phyloP scores from a whole-genome alignment of 1,284 basidiomycete genomes.

The Phaffia rhodozyma region DNA sequence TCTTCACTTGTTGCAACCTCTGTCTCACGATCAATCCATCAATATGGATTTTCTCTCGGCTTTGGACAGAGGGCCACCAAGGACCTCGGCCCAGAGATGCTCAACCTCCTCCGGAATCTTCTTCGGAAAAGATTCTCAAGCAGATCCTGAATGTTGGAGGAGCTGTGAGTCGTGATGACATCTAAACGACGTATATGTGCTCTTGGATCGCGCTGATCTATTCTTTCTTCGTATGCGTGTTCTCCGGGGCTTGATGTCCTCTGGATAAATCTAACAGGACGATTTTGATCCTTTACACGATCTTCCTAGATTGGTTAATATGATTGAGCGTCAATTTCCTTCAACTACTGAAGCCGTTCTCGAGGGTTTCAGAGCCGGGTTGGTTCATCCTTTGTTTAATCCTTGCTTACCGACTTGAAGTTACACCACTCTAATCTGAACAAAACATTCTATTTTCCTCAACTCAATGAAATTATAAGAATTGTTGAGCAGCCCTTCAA shows the following conservation, averaged over 20 bases:
- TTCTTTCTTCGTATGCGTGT: neutral
- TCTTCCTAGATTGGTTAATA: conserved; percentile 21
- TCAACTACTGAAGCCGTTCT: conserved; percentile 4
- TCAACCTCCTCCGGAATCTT: conserved; percentile 10
- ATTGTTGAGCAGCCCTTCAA: conserved; percentile 86
- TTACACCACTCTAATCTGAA: neutral
- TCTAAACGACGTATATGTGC: neutral
- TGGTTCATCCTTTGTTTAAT: neutral
- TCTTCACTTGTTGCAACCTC: neutral
- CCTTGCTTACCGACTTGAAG: neutral
- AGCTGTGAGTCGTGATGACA: neutral
- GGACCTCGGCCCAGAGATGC: conserved; percentile 5
- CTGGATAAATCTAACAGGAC: conserved; percentile 11
- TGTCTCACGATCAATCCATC: neutral
- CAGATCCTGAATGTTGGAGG: conserved; percentile 17
- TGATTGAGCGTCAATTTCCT: conserved; percentile 20
- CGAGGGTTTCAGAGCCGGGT: conserved; percentile 13
- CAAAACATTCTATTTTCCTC: neutral
- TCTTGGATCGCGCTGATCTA: neutral
- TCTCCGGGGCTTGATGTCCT: neutral
- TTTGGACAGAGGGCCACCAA: neutral
- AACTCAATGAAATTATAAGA: conserved; percentile 31
- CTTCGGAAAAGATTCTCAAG: conserved; percentile 16
- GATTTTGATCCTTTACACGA: conserved; percentile 21
- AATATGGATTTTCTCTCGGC: too few relatives aligned